Percentiles rank a stretch among this genome's conserved stretches.
phyloP scores from a whole-genome alignment of 192 early-diverging fungal species.

The Coemansia sp. region DNA sequence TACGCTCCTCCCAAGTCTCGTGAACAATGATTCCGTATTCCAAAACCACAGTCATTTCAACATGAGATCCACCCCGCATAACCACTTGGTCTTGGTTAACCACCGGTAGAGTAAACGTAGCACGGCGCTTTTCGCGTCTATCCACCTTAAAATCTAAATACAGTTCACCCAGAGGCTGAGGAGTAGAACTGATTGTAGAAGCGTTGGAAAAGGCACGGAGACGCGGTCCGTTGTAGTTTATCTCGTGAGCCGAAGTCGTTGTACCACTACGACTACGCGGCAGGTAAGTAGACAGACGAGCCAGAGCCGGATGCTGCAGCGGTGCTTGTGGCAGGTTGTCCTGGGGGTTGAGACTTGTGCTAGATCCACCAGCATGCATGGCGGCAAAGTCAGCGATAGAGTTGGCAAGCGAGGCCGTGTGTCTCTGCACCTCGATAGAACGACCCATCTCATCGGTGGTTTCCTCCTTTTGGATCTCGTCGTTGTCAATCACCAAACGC shows the following conservation, averaged over 20 bases:
- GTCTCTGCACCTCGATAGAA: constrained; percentile 29
- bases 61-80: constrained; percentile 49
- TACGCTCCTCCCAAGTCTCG: constrained; percentile 35
- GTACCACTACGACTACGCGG: constrained; percentile 37
- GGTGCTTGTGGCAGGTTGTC: neutral
- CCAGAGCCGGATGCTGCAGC: constrained; percentile 20
- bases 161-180: constrained; percentile 49
- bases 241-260: constrained; percentile 32
- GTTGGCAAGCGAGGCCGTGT: constrained; percentile 7
- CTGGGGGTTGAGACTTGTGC: neutral
- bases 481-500: constrained; percentile 11
- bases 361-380: neutral
- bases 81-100: constrained; percentile 48
- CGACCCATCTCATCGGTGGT: constrained; percentile 29
- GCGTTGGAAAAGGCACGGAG: constrained; percentile 47
- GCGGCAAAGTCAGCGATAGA: neutral
- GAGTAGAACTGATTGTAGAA: constrained; percentile 30
- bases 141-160: constrained; percentile 48
- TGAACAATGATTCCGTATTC: constrained; percentile 52
- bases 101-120: constrained; percentile 42
- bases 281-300: constrained; percentile 37
- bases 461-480: constrained; percentile 14
- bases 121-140: constrained; percentile 38
- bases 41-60: constrained; percentile 46
- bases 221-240: constrained; percentile 33